Conservation (phyloP, 345 rosid species). For the Acer campestre region DNA sequence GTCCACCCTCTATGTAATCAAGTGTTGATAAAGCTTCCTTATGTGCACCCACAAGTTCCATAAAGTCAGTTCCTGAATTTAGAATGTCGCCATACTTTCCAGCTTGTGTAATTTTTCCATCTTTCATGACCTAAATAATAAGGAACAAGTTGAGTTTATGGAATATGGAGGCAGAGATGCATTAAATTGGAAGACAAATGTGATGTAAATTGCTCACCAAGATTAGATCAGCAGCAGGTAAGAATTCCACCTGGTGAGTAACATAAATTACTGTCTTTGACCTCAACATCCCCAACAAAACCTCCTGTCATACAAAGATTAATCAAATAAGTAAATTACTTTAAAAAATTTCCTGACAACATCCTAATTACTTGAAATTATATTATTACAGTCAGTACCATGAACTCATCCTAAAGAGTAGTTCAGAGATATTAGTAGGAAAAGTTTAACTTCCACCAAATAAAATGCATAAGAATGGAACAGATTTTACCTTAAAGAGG, state of each 20-base stretch:
- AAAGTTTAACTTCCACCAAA: background rate
- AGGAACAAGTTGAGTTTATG: background rate
- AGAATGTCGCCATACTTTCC: constrained; percentile 74
- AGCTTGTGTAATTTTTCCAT: constrained; percentile 68
- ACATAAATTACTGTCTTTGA: constrained; percentile 73
- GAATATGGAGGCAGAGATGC: background rate
- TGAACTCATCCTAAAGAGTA: background rate
- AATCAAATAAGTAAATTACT: background rate
- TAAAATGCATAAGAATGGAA: background rate
- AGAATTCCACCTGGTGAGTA: constrained; percentile 87
- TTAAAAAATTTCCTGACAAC: background rate
- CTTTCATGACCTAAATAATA: constrained; percentile 69
- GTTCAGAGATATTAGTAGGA: background rate
- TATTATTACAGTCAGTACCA: background rate
- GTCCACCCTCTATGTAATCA: constrained; percentile 37
- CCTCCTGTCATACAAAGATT: constrained; percentile 46
- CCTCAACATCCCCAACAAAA: constrained; percentile 51
- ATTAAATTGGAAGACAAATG: background rate
- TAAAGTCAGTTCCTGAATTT: constrained; percentile 59
- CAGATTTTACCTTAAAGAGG: constrained; percentile 51
- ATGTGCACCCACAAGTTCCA: constrained; percentile 84
- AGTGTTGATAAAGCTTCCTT: constrained; percentile 56
- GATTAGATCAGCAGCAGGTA: constrained; percentile 71
- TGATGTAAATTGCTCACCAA: constrained; percentile 49
- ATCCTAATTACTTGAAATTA: too few relatives aligned